phyloP scores from a whole-genome alignment of 805 yeast species.

The Kregervanrija pseudodelftensis region DNA sequence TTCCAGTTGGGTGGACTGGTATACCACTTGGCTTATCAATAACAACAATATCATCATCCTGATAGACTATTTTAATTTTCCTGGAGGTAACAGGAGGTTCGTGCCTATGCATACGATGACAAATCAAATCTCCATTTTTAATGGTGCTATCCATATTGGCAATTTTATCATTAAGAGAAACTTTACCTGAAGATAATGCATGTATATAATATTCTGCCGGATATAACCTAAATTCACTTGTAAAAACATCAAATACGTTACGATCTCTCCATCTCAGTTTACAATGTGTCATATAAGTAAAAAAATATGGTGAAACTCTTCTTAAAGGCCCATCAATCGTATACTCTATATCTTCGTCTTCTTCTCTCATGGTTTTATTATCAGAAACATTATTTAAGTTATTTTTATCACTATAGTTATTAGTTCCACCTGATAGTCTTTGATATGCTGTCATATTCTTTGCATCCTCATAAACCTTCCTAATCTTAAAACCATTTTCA shows the following conservation, averaged over 20 bases:
- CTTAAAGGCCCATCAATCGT: slow-evolving; percentile 54
- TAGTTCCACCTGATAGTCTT: slow-evolving; percentile 30
- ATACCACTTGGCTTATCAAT: slow-evolving; percentile 93
- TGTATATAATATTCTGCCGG: slow-evolving; percentile 57
- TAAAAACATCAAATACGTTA: slow-evolving; percentile 72
- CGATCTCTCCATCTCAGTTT: slow-evolving; percentile 87
- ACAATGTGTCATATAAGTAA: slow-evolving; percentile 86
- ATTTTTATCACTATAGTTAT: slow-evolving; percentile 1
- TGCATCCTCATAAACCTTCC: slow-evolving; percentile 38
- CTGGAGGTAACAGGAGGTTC: slow-evolving; percentile 74
- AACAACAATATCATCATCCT: slow-evolving; percentile 69
- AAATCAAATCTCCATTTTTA: slow-evolving; percentile 74
- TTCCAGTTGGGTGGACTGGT: slow-evolving; percentile 94
- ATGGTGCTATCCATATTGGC: slow-evolving; percentile 62
- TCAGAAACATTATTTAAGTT: slow-evolving; percentile 13
- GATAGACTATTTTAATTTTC: slow-evolving; percentile 59
- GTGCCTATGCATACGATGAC: slow-evolving; percentile 77
- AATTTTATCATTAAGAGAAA: slow-evolving; percentile 57
- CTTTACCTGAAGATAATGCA: slow-evolving; percentile 56
- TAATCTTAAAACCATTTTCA: slow-evolving; percentile 40
- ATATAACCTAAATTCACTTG: slow-evolving; percentile 77
- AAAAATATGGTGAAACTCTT: slow-evolving; percentile 77
- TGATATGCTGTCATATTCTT: slow-evolving; percentile 34
- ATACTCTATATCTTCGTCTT: slow-evolving; percentile 54
- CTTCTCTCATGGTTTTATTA: slow-evolving; percentile 37